Conservation (phyloP, 306 rosid species). For the Astragalus glycyphyllos region DNA sequence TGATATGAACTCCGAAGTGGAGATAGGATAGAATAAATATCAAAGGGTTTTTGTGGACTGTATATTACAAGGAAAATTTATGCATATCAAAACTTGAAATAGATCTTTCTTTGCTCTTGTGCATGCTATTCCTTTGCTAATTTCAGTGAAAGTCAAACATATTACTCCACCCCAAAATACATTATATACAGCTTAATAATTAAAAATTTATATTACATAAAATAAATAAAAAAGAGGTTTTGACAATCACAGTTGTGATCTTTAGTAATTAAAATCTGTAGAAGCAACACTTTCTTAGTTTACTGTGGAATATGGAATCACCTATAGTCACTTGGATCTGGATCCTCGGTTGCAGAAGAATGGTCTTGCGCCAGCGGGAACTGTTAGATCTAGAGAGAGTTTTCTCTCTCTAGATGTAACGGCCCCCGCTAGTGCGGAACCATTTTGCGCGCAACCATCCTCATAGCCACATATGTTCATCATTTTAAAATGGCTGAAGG, state of each 20-base stretch:
- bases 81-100: neutral
- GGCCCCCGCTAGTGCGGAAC: too few species aligned
- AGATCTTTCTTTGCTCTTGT: neutral
- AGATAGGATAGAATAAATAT: neutral
- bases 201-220: neutral
- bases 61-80: neutral
- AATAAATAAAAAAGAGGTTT: neutral
- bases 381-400: too few species aligned
- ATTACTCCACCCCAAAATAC: neutral
- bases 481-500: neutral
- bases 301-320: neutral
- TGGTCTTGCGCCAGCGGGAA: too few species aligned
- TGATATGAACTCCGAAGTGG: neutral
- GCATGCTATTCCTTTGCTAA: neutral
- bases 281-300: neutral
- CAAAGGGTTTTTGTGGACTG: neutral
- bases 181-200: neutral
- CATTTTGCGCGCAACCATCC: too few species aligned
- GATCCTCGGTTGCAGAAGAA: too few species aligned
- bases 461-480: slow-evolving; percentile 7
- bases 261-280: neutral
- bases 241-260: slow-evolving; percentile 9
- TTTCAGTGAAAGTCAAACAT: slow-evolving; percentile 1
- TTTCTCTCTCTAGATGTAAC: too few species aligned
- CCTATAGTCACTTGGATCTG: too few species aligned